These are phyloP conservation scores for Daedalea quercina DNA, from an alignment of 768 basidiomycete species.

Conservation along the genomic window DNA sequence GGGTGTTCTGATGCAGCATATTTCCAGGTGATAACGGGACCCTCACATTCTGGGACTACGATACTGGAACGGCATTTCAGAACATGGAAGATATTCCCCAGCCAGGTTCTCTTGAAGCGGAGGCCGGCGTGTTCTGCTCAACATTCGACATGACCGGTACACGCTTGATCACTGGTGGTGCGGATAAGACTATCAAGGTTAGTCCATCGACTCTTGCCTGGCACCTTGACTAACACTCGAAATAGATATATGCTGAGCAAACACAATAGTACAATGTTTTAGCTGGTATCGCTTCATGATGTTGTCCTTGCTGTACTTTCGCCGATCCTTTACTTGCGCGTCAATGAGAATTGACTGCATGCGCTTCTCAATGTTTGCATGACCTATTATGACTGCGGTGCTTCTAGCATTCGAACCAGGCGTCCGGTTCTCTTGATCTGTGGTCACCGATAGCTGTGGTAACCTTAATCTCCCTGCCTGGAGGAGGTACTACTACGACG, in stretches of 20 bases:
- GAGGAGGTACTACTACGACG: too few species aligned
- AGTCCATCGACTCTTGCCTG: slow-evolving; percentile 15
- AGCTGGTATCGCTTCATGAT: neutral
- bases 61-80: slow-evolving; percentile 93
- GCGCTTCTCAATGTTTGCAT: too few species aligned
- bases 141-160: slow-evolving; percentile 97
- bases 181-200: slow-evolving; percentile 99
- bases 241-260: slow-evolving; percentile 67
- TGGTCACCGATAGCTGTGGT: too few species aligned
- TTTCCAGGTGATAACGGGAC: slow-evolving; percentile 85
- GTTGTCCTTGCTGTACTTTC: neutral
- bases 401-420: too few species aligned
- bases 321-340: too few species aligned
- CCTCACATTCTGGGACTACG: slow-evolving; percentile 90
- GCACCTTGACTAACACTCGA: neutral
- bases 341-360: too few species aligned
- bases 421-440: too few species aligned
- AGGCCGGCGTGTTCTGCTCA: slow-evolving; percentile 94
- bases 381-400: too few species aligned
- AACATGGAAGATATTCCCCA: slow-evolving; percentile 91
- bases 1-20: neutral
- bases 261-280: slow-evolving; percentile 32
- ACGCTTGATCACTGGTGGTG: slow-evolving; percentile 89
- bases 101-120: slow-evolving; percentile 96
- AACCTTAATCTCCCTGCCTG: too few species aligned